Evolutionary conservation across 345 rosid species (phyloP).

Genomic region (Erysimum cheiranthoides): DNA sequence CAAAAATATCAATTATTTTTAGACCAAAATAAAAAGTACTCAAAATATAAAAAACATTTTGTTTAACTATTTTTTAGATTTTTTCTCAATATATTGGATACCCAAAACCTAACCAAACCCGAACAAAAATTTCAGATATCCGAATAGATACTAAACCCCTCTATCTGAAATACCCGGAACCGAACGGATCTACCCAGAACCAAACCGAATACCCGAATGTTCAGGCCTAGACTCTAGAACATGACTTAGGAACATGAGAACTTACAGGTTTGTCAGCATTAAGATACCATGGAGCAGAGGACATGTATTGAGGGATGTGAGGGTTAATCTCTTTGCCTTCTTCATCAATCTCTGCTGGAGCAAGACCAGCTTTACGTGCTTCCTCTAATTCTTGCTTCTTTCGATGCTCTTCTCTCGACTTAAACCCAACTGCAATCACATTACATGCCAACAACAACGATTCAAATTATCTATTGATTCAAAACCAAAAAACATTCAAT

Average conservation of each 20-base stretch:
- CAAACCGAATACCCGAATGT: no score
- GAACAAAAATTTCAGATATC: no score
- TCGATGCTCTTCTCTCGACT: constrained; percentile 66
- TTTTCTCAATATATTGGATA: no score
- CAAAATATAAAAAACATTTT: no score
- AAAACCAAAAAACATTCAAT: not conserved
- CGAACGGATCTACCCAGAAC: no score
- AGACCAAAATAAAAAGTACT: no score
- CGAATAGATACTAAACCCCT: no score
- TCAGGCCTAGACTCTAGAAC: not conserved
- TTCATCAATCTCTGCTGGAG: constrained; percentile 73
- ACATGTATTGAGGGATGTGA: constrained; percentile 74
- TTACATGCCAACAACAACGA: not conserved
- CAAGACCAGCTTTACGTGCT: constrained; percentile 76
- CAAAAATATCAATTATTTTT: no score
- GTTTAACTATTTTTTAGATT: no score
- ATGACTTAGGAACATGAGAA: constrained; percentile 10
- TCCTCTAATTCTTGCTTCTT: constrained; percentile 66
- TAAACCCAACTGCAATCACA: constrained; percentile 58
- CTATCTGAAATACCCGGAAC: no score
- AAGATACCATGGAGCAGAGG: constrained; percentile 77
- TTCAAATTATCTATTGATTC: not conserved
- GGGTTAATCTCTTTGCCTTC: constrained; percentile 74
- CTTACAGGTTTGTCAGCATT: constrained; percentile 60
- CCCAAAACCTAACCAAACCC: no score